phyloP scores from a whole-genome alignment of 352 stramenopile species.

The Pythium scleroteichum region DNA sequence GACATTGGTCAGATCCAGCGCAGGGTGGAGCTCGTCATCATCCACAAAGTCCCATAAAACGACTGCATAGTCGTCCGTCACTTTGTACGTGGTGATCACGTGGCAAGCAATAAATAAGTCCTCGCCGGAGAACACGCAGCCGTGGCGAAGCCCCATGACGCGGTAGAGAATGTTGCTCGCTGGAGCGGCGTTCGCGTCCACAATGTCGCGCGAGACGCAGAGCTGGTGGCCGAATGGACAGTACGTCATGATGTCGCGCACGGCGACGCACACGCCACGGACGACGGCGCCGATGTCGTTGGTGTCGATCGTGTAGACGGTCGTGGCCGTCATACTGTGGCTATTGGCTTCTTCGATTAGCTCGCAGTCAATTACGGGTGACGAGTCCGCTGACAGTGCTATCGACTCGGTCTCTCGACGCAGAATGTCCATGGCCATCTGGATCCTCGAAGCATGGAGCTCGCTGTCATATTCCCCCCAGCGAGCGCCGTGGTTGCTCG shows the following conservation, averaged over 20 bases:
- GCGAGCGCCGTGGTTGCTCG: neutral
- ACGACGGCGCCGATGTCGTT: conserved; percentile 22
- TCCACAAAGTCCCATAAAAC: conserved; percentile 33
- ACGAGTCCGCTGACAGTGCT: neutral
- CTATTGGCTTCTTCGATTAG: neutral
- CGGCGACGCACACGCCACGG: conserved; percentile 24
- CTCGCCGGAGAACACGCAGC: neutral
- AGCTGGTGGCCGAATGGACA: conserved; percentile 28
- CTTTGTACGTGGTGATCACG: conserved; percentile 26
- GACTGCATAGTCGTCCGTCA: conserved; percentile 23
- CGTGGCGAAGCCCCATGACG: neutral
- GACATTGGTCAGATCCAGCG: conserved; percentile 19
- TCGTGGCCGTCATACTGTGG: conserved; percentile 21
- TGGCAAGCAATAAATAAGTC: conserved; percentile 25
- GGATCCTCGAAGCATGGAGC: neutral
- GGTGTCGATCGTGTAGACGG: conserved; percentile 40
- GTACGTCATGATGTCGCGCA: conserved; percentile 25
- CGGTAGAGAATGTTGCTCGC: conserved; percentile 3
- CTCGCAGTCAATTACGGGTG: conserved; percentile 6
- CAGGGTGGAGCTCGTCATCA: conserved; percentile 30
- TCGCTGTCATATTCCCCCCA: neutral
- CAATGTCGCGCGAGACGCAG: conserved; percentile 20
- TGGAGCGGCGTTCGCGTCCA: neutral
- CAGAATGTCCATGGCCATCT: conserved; percentile 5
- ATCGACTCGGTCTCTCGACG: conserved; percentile 1